Percentiles rank a stretch among this genome's conserved stretches.
Evolutionary conservation across 805 yeast genomes (phyloP).

Genomic region (Saccharomycopsis amapae): DNA sequence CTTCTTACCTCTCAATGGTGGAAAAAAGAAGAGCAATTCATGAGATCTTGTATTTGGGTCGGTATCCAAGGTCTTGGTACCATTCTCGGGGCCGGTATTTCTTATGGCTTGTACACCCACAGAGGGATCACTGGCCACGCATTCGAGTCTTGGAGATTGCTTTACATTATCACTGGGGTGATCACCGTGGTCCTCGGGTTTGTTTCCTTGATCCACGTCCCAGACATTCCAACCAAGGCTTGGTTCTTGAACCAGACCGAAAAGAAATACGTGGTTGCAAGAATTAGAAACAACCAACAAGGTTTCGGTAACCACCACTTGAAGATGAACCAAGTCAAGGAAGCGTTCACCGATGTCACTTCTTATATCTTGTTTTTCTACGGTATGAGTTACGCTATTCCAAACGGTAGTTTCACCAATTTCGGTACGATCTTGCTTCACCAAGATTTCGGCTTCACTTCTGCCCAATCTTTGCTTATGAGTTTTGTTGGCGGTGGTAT

Average conservation of each 20-base stretch:
- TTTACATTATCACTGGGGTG: constrained; percentile 47
- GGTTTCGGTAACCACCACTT: constrained; percentile 37
- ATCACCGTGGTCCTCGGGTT: constrained; percentile 43
- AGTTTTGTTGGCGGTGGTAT: constrained; percentile 44
- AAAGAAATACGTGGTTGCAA: constrained; percentile 34
- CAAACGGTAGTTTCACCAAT: constrained; percentile 41
- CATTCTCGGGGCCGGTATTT: constrained; percentile 37
- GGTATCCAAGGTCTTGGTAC: constrained; percentile 31
- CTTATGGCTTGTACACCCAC: constrained; percentile 40
- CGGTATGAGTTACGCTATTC: constrained; percentile 31
- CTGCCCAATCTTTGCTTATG: constrained; percentile 36
- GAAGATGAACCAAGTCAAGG: constrained; percentile 33
- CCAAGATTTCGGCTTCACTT: constrained; percentile 34
- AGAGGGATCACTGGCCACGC: constrained; percentile 28
- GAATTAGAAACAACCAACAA: constrained; percentile 38
- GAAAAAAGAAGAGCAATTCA: constrained; percentile 31
- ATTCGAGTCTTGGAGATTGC: constrained; percentile 44
- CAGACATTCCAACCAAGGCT: constrained; percentile 39
- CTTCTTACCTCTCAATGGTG: constrained; percentile 32
- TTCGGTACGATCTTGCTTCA: constrained; percentile 36
- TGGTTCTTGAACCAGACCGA: constrained; percentile 36
- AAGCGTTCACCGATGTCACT: constrained; percentile 35
- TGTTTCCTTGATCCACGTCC: constrained; percentile 36
- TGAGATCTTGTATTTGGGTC: constrained; percentile 33
- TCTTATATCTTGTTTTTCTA: constrained; percentile 34